Base-by-base conservation (phyloP, 1,139 yeast genomes). In the Yamadazyma buinensis region DNA sequence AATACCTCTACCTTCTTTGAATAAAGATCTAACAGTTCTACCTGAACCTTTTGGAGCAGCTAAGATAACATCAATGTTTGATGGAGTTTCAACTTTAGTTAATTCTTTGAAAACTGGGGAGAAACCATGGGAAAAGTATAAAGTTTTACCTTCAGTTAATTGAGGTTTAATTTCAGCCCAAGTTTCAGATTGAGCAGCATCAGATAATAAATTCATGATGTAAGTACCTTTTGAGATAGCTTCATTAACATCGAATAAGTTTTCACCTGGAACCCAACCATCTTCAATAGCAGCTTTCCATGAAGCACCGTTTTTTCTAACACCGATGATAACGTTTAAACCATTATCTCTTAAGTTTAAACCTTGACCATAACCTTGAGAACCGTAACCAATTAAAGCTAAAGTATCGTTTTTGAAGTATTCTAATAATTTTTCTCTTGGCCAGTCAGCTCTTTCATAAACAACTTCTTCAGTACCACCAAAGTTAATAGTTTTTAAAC, bases 1-100 rank as follows among this genome's bases (percentile, higher is more conserved):
- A 69, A 92, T 92, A 80, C 98, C 98, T 77, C 98, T 90, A 66
- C 98, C 98, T 77, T 92, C 98, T 79, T 92, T 90, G 92, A 92
- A 92, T 61, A 92, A 77, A 48, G 97, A 83, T 79, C 98, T 86
- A 57, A 92, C 98, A 55, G 98, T 92, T 78, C 98, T 87, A 74
- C 98, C 98, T 49, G 97, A 90, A 67, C 98, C 98, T 85, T 92
- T 92, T 75, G 98, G 98, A 68, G 98, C 98, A 60, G 92, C 98
- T 62, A 92, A 79, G 72, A 92, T 92, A 55, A 90, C 97, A 64
- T 92, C 98, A 56, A 92, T 80, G 72, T 90, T 85, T 53, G 74
- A 70, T 73, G 98, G 98, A 56, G 96, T 84, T 59, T 80, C 96
- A 57, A 92, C 98, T 61, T 88, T 75, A 66, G 98, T 92, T 73